Evolutionary conservation across 2,329 filamentous ascomycete genomes (phyloP), one percentile per base, ranked within the genome.

Genomic region (Sporothrix curviconia): DNA sequence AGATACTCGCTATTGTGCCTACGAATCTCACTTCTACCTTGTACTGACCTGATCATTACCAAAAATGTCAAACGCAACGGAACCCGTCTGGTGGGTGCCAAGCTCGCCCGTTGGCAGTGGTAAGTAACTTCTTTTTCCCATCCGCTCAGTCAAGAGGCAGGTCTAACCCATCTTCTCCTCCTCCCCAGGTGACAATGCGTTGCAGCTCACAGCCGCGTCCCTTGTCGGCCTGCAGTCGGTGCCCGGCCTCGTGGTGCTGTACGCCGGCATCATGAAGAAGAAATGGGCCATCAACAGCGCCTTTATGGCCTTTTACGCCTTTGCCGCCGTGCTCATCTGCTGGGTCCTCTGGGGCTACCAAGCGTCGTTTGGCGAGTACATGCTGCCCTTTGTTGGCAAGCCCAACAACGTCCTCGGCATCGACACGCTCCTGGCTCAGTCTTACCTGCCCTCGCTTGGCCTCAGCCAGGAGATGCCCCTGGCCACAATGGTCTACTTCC

Each of bases 291-390:
- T 76, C 62, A 77, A 77, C 62, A 73, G 72, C 42, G 76, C 76
- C 25, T 77, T 78, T 61, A 79, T 79, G 76, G 72, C 70, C 34
- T 76, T 79, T 59, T 79, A 78, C 60, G 77, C 74, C 55, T 79
- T 78, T 64, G 71, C 74, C 14, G 68, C 71, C 17, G 72, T 74
- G 7, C 70, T 79, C 19, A 73, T 79, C 55, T 74, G 71, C 64
- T 79, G 76, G 76, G 74, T 78, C 4, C 67, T 78, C 9, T 78
- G 72, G 70, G 76, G 69, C 14, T 79, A 78, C 65, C 75, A 78
- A 60, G 70, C 76, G 43, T 71, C 66, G 3, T 79, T 79, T 61
- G 76, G 76, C 52, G 65, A 72, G 57, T 71, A 78, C 62, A 77
- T 78, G 76, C 69, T 76, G 47, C 77, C 77, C 0, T 74, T 79